Conservation (phyloP, 2,329 filamentous ascomycete species). For the Aspergillus ochraceoroseus region DNA sequence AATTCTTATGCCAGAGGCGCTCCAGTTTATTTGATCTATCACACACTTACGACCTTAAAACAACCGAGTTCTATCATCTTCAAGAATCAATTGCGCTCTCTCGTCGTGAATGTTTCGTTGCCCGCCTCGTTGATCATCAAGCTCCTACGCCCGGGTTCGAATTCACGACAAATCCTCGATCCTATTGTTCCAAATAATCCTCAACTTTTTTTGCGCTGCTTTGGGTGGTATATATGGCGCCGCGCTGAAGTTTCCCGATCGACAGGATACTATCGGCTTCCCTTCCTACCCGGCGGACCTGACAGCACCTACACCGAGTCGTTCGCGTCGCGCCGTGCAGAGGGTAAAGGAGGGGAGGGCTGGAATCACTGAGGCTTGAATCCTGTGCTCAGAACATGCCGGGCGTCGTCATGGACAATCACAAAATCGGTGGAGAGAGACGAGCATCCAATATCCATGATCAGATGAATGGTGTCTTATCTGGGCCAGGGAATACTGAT, state of each 20-base stretch:
- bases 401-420: slow-evolving; percentile 42
- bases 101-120: not conserved
- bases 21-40: not conserved
- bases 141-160: not conserved
- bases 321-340: slow-evolving; percentile 27
- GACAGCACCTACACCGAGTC: slow-evolving; percentile 17
- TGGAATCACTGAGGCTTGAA: slow-evolving; percentile 13
- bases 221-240: slow-evolving; percentile 25
- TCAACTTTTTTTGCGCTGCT: not conserved
- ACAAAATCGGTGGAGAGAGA: slow-evolving; percentile 27
- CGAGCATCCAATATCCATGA: slow-evolving; percentile 24
- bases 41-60: not conserved
- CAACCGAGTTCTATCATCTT: not conserved
- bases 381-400: slow-evolving; percentile 35
- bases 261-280: slow-evolving; percentile 21
- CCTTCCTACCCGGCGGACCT: slow-evolving; percentile 26
- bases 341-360: slow-evolving; percentile 31
- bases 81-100: not conserved
- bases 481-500: slow-evolving; percentile 13
- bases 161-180: too few species aligned
- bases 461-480: slow-evolving; percentile 25
- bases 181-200: too few species aligned
- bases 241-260: slow-evolving; percentile 19
- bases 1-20: not conserved
- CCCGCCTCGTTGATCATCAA: not conserved